phyloP scores from a whole-genome alignment of 192 early-diverging fungal species.

The Coemansia umbellata region DNA sequence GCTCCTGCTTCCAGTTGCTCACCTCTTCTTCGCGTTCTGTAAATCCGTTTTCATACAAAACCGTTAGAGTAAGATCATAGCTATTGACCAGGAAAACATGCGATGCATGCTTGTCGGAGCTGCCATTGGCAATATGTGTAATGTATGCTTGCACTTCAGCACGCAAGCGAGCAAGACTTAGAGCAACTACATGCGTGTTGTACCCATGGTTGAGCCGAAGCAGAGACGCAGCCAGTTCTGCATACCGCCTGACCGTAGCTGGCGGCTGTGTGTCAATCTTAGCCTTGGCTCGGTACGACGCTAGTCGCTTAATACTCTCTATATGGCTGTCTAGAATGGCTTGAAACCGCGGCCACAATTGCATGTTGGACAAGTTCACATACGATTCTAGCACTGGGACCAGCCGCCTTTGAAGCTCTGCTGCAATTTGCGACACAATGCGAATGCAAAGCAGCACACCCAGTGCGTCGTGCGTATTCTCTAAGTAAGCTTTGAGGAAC shows the following conservation, averaged over 20 bases:
- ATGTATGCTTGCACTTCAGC: constrained; percentile 77
- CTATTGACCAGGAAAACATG: constrained; percentile 93
- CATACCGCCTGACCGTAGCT: constrained; percentile 70
- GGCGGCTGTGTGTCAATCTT: constrained; percentile 49
- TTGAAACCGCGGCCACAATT: constrained; percentile 87
- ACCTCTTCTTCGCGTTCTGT: constrained; percentile 47
- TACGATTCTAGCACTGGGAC: constrained; percentile 85
- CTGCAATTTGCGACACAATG: constrained; percentile 75
- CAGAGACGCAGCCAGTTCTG: constrained; percentile 89
- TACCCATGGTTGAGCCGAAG: constrained; percentile 83
- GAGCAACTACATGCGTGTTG: constrained; percentile 74
- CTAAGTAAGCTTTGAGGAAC: constrained; percentile 68
- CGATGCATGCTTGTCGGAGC: constrained; percentile 62
- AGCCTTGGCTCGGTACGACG: constrained; percentile 54
- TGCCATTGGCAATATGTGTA: constrained; percentile 66
- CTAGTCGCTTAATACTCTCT: constrained; percentile 82
- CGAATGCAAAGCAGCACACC: constrained; percentile 88
- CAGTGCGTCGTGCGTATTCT: constrained; percentile 80
- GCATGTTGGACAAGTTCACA: constrained; percentile 86
- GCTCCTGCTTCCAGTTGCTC: constrained; percentile 40
- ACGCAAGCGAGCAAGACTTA: constrained; percentile 69
- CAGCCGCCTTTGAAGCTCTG: constrained; percentile 72
- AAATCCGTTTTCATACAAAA: constrained; percentile 63
- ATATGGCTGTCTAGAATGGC: constrained; percentile 85
- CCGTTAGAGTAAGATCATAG: constrained; percentile 79